Evolutionary conservation across 768 basidiomycete genomes (phyloP).

Genomic region (Lactarius akahatsu): DNA sequence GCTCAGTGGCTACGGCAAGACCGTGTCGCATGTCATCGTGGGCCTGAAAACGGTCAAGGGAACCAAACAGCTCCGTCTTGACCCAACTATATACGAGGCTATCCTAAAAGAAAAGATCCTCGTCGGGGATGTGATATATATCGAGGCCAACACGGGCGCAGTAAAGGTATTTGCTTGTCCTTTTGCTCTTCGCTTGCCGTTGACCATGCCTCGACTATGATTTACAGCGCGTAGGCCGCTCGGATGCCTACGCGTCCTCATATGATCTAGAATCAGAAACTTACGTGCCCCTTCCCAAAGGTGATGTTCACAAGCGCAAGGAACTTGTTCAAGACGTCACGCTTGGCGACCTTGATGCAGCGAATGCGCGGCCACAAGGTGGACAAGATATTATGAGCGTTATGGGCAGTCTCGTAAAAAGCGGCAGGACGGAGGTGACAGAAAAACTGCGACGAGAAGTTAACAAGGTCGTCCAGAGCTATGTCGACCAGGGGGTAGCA

Average conservation of each 20-base stretch:
- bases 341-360: slow-evolving; percentile 91
- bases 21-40: slow-evolving; percentile 95
- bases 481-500: slow-evolving; percentile 97
- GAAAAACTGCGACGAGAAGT: slow-evolving; percentile 95
- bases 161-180: slow-evolving; percentile 67
- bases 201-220: not conserved
- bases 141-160: slow-evolving; percentile 90
- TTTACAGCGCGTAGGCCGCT: slow-evolving; percentile 85
- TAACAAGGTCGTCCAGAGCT: slow-evolving; percentile 95
- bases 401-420: slow-evolving; percentile 89
- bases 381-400: slow-evolving; percentile 99
- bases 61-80: slow-evolving; percentile 91
- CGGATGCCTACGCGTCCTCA: slow-evolving; percentile 95
- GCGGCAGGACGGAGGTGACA: slow-evolving; percentile 92
- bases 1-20: slow-evolving; percentile 96
- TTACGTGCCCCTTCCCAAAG: slow-evolving; percentile 96
- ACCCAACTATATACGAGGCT: slow-evolving; percentile 95
- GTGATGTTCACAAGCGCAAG: slow-evolving; percentile 94
- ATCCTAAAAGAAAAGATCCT: slow-evolving; percentile 97
- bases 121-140: slow-evolving; percentile 95
- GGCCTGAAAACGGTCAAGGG: slow-evolving; percentile 86
- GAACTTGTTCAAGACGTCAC: slow-evolving; percentile 96
- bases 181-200: not conserved
- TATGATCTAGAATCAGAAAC: slow-evolving; percentile 98
- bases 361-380: slow-evolving; percentile 93